phyloP scores from a whole-genome alignment of 345 rosid species.

The Syzygium grande region DNA sequence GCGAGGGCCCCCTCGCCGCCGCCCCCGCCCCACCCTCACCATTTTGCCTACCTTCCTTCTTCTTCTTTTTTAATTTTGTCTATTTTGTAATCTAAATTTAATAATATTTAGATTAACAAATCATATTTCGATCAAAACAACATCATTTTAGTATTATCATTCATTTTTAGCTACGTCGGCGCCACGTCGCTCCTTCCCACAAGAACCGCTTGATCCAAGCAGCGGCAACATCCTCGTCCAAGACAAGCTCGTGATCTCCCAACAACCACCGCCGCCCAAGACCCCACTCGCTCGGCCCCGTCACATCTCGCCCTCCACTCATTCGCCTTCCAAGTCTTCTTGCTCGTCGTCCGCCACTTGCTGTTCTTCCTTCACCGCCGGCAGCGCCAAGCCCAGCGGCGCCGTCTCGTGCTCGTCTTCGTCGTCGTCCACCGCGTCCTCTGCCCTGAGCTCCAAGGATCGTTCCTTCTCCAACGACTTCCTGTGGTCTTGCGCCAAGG shows the following conservation, averaged over 20 bases:
- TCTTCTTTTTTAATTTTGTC: too few species aligned
- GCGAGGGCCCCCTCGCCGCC: too few species aligned
- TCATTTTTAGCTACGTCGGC: too few species aligned
- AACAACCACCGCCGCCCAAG: constrained; percentile 11
- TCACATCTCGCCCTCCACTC: constrained; percentile 33
- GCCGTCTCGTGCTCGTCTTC: constrained; percentile 29
- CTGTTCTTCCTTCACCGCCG: background rate
- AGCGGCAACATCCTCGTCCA: constrained; percentile 22
- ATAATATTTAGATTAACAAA: too few species aligned
- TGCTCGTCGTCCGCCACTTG: constrained; percentile 19
- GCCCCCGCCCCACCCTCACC: too few species aligned
- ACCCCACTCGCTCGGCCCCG: constrained; percentile 7
- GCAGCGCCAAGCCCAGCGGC: constrained; percentile 13
- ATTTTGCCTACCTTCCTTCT: too few species aligned
- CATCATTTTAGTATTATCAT: too few species aligned
- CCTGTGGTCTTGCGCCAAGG: constrained; percentile 66
- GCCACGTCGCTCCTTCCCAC: background rate
- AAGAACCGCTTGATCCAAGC: background rate
- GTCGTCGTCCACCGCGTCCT: constrained; percentile 12
- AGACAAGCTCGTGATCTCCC: constrained; percentile 56
- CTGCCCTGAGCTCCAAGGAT: constrained; percentile 38
- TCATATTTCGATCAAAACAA: too few species aligned
- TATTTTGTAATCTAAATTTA: too few species aligned
- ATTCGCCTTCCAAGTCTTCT: constrained; percentile 31
- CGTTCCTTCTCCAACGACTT: constrained; percentile 80